These are phyloP conservation scores for Leccinum subspadiceum DNA, from an alignment of 1,284 basidiomycete genomes.

Conservation along the genomic window DNA sequence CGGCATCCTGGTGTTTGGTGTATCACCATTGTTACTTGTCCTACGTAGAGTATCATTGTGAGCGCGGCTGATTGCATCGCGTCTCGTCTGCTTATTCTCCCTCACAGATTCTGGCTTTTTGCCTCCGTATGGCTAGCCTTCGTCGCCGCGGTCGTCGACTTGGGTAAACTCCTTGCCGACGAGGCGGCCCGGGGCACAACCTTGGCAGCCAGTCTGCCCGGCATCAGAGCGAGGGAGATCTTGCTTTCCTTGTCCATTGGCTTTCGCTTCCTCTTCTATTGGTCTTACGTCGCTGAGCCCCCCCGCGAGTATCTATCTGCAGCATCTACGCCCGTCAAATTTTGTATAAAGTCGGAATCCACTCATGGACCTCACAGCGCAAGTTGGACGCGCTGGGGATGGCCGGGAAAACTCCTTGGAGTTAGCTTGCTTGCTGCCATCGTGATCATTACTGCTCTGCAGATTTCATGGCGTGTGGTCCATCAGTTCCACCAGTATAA, in stretches of 20 bases:
- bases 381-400: constrained; percentile 63
- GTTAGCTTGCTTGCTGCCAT: constrained; percentile 46
- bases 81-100: constrained; percentile 2
- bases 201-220: constrained; percentile 27
- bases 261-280: constrained; percentile 64
- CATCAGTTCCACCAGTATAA: constrained; percentile 42
- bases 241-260: constrained; percentile 56
- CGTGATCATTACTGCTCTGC: constrained; percentile 50
- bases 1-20: constrained; percentile 64
- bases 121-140: constrained; percentile 58
- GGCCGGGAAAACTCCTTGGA: constrained; percentile 51
- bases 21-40: constrained; percentile 58
- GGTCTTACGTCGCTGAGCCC: constrained; percentile 59
- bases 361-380: constrained; percentile 45
- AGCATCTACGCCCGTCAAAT: constrained; percentile 14
- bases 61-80: constrained; percentile 25
- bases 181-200: constrained; percentile 32
- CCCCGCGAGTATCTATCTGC: constrained; percentile 44
- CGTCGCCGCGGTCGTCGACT: constrained; percentile 60
- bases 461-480: constrained; percentile 62
- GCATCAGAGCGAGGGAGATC: constrained; percentile 58
- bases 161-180: constrained; percentile 52
- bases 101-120: constrained; percentile 54
- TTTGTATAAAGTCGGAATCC: constrained; percentile 19
- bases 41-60: constrained; percentile 59